Conservation (phyloP, 1,284 basidiomycete genomes). For the Kwoniella shivajii region DNA sequence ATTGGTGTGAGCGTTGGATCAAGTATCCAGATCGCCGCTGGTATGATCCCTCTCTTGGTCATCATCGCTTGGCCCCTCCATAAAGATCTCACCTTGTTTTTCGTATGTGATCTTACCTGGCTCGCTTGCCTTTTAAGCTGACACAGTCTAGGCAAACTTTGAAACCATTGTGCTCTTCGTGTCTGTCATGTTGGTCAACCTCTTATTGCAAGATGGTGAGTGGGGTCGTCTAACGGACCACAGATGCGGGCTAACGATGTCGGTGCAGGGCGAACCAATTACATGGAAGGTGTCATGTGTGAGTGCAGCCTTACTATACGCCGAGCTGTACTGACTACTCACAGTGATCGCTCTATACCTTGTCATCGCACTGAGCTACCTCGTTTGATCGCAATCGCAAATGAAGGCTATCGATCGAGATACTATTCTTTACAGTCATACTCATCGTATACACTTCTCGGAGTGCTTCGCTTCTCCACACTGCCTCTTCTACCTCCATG, state of each 20-base stretch:
- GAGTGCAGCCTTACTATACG: neutral
- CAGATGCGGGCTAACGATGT: constrained; percentile 13
- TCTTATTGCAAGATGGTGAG: constrained; percentile 67
- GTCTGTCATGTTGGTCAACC: constrained; percentile 78
- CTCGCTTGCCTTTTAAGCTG: constrained; percentile 1
- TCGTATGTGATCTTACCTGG: constrained; percentile 56
- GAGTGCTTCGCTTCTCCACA: neutral
- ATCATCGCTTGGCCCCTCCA: constrained; percentile 77
- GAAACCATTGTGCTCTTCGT: constrained; percentile 82
- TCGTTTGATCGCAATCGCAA: constrained; percentile 26
- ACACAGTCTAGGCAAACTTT: constrained; percentile 36
- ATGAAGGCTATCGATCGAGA: neutral
- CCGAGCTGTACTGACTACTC: neutral
- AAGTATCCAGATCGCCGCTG: constrained; percentile 87
- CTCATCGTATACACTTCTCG: neutral
- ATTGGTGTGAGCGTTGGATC: constrained; percentile 88
- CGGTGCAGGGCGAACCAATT: constrained; percentile 70
- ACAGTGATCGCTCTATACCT: constrained; percentile 64
- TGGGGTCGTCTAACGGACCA: constrained; percentile 59
- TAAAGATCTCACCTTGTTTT: constrained; percentile 80
- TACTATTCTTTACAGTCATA: neutral
- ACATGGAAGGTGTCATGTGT: constrained; percentile 72
- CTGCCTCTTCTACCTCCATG: too few relatives aligned
- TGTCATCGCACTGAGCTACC: constrained; percentile 62
- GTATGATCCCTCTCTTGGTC: constrained; percentile 81